These are phyloP conservation scores for Fraxinus anomala DNA, from an alignment of 257 asterid genomes.

Conservation along the genomic window DNA sequence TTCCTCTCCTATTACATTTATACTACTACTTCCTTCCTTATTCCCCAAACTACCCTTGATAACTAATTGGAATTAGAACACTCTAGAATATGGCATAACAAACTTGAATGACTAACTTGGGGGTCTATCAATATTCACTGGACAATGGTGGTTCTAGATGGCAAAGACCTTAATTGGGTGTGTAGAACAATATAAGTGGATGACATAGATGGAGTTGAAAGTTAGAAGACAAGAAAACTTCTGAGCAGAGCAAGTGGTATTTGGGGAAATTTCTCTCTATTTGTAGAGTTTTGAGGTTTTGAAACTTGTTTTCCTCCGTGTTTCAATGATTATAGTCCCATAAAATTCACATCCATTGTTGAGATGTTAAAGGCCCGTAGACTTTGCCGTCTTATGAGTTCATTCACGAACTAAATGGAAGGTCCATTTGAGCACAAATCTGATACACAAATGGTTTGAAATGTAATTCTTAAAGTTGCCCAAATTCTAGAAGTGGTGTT, in stretches of 20 bases:
- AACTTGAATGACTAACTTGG: too few relatives aligned
- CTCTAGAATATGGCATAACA: too few relatives aligned
- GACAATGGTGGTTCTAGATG: neutral
- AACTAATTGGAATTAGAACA: too few relatives aligned
- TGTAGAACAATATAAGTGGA: neutral
- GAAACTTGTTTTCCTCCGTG: neutral
- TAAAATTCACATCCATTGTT: neutral
- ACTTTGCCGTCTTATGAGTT: neutral
- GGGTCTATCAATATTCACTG: neutral
- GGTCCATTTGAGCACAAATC: neutral
- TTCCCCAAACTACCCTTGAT: too few relatives aligned
- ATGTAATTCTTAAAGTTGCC: slow-evolving; percentile 2
- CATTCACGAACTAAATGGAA: neutral
- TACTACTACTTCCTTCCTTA: too few relatives aligned
- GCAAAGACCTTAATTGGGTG: neutral
- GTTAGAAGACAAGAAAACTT: neutral
- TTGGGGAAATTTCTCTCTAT: neutral
- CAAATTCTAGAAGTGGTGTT: slow-evolving; percentile 6
- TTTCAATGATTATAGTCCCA: neutral
- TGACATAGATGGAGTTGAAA: neutral
- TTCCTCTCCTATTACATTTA: too few relatives aligned
- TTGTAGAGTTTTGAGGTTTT: neutral
- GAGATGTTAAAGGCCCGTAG: neutral
- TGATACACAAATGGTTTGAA: neutral
- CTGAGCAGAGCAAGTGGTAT: neutral